Evolutionary conservation across 345 rosid genomes (phyloP), one percentile per base, ranked within the genome.

Genomic region (Reutealis trisperma): DNA sequence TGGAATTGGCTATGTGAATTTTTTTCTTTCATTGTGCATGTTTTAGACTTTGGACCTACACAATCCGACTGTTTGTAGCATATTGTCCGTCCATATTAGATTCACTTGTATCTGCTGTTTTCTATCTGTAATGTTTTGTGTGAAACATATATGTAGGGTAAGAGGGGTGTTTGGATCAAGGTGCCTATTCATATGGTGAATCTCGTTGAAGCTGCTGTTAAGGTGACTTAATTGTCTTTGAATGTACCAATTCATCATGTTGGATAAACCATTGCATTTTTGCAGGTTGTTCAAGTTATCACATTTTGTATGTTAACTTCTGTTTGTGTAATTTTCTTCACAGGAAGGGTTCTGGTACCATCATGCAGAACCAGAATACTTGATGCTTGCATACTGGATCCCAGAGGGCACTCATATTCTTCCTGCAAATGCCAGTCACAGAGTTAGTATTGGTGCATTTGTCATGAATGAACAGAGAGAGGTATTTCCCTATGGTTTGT

Each of bases 291-390:
- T n/a, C n/a, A n/a, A n/a, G n/a, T n/a, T n/a, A n/a, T n/a, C n/a
- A n/a, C 18, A 14, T 8, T 66, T 42, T 16, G 45, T 68, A 5
- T 45, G 19, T 11, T 27, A 16, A 45, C 51, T 41, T n/a, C n/a
- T 61, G 45, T 27, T 78, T 51, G 11, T 77, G 37, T 64, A 18
- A 4, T 70, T 79, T 70, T 25, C 30, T 81, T 83, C 49, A 58
- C 87, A 95, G 98, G 92, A 95, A 84, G 99, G 97, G 72, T 93
- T 93, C 76, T 90, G 90, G 94, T 91, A 81, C 68, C 99, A 95
- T 85, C 99, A 93, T 77, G 99, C 99, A 5, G 98, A 95, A 83
- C 88, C 89, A 30, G 79, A 83, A 69, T 87, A 93, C 83, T 61
- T 95, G 77, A 95, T 95, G 99, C 96, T 93, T 73, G 92, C 82